Evolutionary conservation across 2,329 filamentous ascomycete species (phyloP), one percentile per base, ranked within the genome.

Genomic region (Trichoderma sp.): DNA sequence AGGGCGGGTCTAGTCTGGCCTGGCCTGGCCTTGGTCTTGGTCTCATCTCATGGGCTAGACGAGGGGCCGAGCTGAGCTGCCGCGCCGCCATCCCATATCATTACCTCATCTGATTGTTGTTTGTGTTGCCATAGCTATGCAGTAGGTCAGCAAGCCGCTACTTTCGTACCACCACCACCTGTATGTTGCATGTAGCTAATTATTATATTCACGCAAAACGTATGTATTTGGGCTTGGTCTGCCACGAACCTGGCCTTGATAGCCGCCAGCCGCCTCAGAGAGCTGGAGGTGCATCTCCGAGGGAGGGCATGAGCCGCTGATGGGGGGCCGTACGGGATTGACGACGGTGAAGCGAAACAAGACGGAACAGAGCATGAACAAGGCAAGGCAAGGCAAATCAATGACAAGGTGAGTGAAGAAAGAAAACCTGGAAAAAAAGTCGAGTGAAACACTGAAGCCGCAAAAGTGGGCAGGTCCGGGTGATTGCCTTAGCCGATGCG

Each of bases 11-110:
- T 24, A 24, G 33, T 24, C 27, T 45, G 35, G 35, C 35, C 35
- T 45, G 41, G 41, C 16, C 41, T 45, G 11, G 24, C 31, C 56
- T 50, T 11, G 45, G 18, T 21, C n/a, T 56, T 35, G 38, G 27
- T 50, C 71, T 64, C 71, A 24, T 65, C 41, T 35, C 60, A 65
- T 56, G 71, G 60, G 71, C 71, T 73, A 29, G 60, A 53, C 14
- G 45, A 64, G 60, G 71, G 41, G 60, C 71, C 31, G 60, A 65
- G 62, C 60, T 73, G 60, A 53, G 71, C 71, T 56, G 71, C 41
- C 16, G 50, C 18, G 8, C n/a, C 45, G 41, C 69, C 59, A 35
- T 21, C 31, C 60, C 29, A 65, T 38, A 64, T 65, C 60, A 56
- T 21, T 56, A 38, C 60, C 41, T 65, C 69, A 53, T 72, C 71